Evolutionary conservation across 1,139 yeast species (phyloP).

Genomic region (Debaryomycetaceae sp.): DNA sequence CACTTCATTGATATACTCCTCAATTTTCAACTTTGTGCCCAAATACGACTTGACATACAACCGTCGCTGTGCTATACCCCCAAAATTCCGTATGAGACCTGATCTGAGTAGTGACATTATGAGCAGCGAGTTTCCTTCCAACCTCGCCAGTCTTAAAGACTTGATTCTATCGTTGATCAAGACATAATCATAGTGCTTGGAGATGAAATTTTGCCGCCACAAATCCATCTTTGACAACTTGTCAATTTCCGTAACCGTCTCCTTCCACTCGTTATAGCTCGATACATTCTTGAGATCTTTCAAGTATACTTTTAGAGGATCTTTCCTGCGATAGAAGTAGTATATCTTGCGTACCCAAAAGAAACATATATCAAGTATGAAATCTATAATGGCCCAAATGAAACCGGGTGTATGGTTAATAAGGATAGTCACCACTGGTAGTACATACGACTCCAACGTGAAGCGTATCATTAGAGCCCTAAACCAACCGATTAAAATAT

Average conservation of each 20-base stretch:
- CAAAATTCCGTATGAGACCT: constrained; percentile 84
- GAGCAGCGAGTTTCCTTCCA: constrained; percentile 51
- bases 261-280: constrained; percentile 60
- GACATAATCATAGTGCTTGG: constrained; percentile 79
- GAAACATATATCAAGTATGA: constrained; percentile 52
- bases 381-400: constrained; percentile 60
- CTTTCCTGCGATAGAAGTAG: constrained; percentile 34
- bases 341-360: constrained; percentile 55
- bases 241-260: constrained; percentile 58
- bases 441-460: constrained; percentile 2
- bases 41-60: constrained; percentile 77
- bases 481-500: background rate
- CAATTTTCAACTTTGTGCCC: constrained; percentile 86
- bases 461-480: constrained; percentile 2
- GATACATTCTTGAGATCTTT: constrained; percentile 39
- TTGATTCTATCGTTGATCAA: constrained; percentile 73
- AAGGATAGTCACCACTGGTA: constrained; percentile 24
- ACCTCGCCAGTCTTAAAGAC: constrained; percentile 59
- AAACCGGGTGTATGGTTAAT: constrained; percentile 56
- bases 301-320: constrained; percentile 38
- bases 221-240: constrained; percentile 64
- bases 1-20: constrained; percentile 79
- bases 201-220: constrained; percentile 85
- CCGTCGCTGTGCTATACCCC: constrained; percentile 79
- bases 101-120: constrained; percentile 74